These are phyloP conservation scores for Pseudognaphalium luteoalbum DNA, from an alignment of 129 eudicot species.

Conservation along the genomic window DNA sequence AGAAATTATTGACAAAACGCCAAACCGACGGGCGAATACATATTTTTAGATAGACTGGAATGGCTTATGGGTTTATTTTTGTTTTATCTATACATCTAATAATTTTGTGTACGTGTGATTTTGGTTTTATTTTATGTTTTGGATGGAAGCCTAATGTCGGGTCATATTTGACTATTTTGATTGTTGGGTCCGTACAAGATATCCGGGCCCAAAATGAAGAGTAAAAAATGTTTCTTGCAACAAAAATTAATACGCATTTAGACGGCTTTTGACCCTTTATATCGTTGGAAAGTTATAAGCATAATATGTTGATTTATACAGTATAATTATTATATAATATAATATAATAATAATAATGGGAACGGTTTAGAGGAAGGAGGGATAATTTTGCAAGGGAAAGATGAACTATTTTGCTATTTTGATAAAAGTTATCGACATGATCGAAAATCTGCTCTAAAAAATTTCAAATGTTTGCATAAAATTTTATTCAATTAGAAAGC, in stretches of 20 bases:
- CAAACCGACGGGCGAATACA: neutral
- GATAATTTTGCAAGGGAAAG: too few species aligned
- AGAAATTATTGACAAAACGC: neutral
- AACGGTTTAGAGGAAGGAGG: too few species aligned
- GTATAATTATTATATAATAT: too few species aligned
- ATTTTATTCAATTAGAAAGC: too few species aligned
- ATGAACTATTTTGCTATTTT: too few species aligned
- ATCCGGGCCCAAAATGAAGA: constrained; percentile 13
- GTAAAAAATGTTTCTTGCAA: constrained; percentile 3
- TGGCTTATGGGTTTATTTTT: constrained; percentile 1
- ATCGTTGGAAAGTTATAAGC: neutral
- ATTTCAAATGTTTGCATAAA: too few species aligned
- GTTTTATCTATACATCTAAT: too few species aligned
- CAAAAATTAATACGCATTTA: neutral
- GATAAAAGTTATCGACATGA: too few species aligned
- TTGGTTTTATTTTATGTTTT: constrained; percentile 23
- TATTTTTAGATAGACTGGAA: neutral
- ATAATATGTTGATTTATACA: too few species aligned
- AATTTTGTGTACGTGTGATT: constrained; percentile 16
- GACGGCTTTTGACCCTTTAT: constrained; percentile 27
- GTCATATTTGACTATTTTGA: constrained; percentile 24
- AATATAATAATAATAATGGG: too few species aligned
- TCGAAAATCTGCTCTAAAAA: too few species aligned
- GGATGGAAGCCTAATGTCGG: constrained; percentile 29
- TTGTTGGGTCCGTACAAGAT: constrained; percentile 24